Evolutionary conservation across 495 filamentous ascomycete species (phyloP).

Genomic region (Extremus antarcticus): DNA sequence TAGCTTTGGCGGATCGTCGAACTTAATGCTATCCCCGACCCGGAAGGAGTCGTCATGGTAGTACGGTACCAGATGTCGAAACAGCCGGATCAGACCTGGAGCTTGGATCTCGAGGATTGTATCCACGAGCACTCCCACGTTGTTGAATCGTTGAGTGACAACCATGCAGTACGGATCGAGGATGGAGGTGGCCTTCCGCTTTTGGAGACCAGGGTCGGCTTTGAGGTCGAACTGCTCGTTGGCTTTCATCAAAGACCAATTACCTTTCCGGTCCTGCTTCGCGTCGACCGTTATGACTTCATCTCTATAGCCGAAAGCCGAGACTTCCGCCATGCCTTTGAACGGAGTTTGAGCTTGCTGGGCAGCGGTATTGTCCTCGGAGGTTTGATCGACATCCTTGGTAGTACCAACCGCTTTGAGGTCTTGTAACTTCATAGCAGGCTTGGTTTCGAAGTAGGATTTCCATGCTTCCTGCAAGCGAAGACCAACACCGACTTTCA

Average conservation of each 20-base stretch:
- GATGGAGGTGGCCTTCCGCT: background rate
- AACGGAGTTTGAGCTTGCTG: background rate
- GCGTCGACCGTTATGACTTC: background rate
- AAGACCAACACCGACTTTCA: background rate
- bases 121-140: constrained; percentile 67
- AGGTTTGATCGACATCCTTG: background rate
- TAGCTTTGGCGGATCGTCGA: constrained; percentile 54
- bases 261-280: background rate
- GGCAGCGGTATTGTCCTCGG: background rate
- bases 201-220: background rate
- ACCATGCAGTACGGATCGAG: constrained; percentile 3
- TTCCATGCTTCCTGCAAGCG: background rate
- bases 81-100: constrained; percentile 56
- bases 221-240: background rate
- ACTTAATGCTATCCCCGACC: constrained; percentile 58
- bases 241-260: background rate
- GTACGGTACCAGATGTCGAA: constrained; percentile 63
- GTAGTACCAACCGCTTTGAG: background rate
- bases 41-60: constrained; percentile 70
- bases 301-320: background rate
- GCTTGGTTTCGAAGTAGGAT: background rate
- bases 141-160: constrained; percentile 58
- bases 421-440: background rate
- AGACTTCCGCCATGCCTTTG: background rate
- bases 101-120: constrained; percentile 79